A percentile compares a stretch with the other conserved stretches of the same genome.
Evolutionary conservation across 2,329 filamentous ascomycete species (phyloP).

Genomic region (Fusarium torulosum): DNA sequence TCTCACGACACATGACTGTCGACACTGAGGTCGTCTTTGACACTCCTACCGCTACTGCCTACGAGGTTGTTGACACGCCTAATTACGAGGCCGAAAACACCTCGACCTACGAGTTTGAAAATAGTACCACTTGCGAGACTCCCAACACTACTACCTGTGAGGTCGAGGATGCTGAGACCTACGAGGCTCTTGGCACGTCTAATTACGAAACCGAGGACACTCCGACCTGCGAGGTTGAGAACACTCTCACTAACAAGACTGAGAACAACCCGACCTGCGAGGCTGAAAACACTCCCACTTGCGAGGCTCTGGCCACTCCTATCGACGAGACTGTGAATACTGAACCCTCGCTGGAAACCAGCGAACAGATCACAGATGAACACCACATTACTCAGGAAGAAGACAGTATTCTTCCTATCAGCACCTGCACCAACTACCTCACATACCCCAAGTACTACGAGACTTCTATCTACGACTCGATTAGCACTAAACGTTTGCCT

Average conservation of each 20-base stretch:
- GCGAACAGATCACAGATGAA: background rate
- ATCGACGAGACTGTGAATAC: background rate
- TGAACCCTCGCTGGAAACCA: background rate
- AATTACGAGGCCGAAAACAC: too few relatives aligned
- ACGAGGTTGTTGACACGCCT: too few relatives aligned
- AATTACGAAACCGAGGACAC: too few relatives aligned
- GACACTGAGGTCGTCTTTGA: background rate
- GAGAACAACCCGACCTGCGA: too few relatives aligned
- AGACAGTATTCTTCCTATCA: background rate
- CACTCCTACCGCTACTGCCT: background rate
- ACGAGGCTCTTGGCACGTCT: too few relatives aligned
- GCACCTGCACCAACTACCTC: background rate
- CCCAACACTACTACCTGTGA: too few relatives aligned
- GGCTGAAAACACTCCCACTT: background rate
- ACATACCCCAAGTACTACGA: background rate
- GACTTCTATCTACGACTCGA: background rate
- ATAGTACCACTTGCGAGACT: too few relatives aligned
- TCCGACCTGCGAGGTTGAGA: too few relatives aligned
- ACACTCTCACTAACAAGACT: too few relatives aligned
- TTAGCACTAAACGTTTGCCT: background rate
- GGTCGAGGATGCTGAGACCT: too few relatives aligned
- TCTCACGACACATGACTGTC: background rate
- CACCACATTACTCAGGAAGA: background rate
- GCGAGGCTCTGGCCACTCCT: background rate
- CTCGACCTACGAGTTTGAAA: too few relatives aligned